Conservation (phyloP, 129 eudicot species). For the Heracleum sosnowskyi region DNA sequence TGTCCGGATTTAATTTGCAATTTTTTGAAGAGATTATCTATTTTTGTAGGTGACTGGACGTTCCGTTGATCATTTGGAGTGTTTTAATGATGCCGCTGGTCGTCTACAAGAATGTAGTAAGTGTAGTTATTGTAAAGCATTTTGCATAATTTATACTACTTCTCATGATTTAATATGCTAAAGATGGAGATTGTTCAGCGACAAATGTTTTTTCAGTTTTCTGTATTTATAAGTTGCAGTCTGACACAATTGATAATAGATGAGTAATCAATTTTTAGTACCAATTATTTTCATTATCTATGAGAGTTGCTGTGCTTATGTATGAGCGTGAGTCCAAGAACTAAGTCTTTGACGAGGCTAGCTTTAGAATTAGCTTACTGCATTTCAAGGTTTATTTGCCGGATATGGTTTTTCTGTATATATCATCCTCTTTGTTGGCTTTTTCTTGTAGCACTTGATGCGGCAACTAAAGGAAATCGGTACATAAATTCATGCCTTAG, state of each 20-base stretch:
- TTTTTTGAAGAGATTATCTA: neutral
- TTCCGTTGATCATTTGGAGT: constrained; percentile 79
- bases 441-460: constrained; percentile 68
- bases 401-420: neutral
- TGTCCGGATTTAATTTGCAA: too few relatives aligned
- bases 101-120: constrained; percentile 91
- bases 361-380: neutral
- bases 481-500: constrained; percentile 93
- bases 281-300: neutral
- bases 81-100: constrained; percentile 93
- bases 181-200: neutral
- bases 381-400: neutral
- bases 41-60: constrained; percentile 59
- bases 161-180: neutral
- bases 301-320: neutral
- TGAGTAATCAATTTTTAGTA: neutral
- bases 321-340: neutral
- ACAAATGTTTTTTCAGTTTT: neutral
- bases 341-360: neutral
- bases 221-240: neutral
- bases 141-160: neutral
- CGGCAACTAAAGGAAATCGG: constrained; percentile 87
- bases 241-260: neutral
- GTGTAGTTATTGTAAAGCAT: neutral
- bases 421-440: neutral